Base-by-base conservation (phyloP, 352 stramenopile species). In the Phytophthora hibernalis region DNA sequence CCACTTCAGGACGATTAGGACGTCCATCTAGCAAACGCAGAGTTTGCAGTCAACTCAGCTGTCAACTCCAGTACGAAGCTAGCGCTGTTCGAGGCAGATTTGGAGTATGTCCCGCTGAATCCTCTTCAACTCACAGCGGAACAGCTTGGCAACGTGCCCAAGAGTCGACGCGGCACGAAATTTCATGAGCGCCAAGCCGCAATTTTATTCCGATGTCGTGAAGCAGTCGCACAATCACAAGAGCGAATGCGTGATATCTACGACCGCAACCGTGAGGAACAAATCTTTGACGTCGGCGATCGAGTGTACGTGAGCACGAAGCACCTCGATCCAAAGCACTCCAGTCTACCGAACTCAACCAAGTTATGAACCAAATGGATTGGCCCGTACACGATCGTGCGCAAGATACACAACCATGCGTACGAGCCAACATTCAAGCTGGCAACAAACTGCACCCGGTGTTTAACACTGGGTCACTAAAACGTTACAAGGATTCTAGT, bases 351-450 rank as follows among this genome's bases (percentile, higher is more conserved):
- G 1, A 68, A 64, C 31, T 68, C 52, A 3, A 24, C 18, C 15
- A 68, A 72, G 44, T 37, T 64, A 9, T 51, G 43, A 15, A 35
- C 43, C 4, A 72, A 68, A 31, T 65, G 40, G 54, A 70, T 70
- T 26, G 38, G 49, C 8, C 55, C 45, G 15, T 64, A 68, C 24
- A 61, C 65, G 3, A 21, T 72, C n/a, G 35, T 72, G 1, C 65
- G 57, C 10, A 72, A 15, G 30, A 18, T 68, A 0, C 31, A 68
- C 43, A 51, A 60, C 3, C 52, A 68, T 12, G 51, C 58, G 15
- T 69, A 73, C 54, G 47, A 73, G 42, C 43, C 0, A 69, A 73
- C 16, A 50, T 68, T 4, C 57, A 43, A 0, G 10, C 57, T 8
- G 64, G 51, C 2, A 26, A 52, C 26, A 63, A 62, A 30, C 64